Percentiles rank a stretch among this genome's conserved stretches.
Evolutionary conservation across 495 filamentous ascomycete genomes (phyloP).

Genomic region (Daldinia vernicosa): DNA sequence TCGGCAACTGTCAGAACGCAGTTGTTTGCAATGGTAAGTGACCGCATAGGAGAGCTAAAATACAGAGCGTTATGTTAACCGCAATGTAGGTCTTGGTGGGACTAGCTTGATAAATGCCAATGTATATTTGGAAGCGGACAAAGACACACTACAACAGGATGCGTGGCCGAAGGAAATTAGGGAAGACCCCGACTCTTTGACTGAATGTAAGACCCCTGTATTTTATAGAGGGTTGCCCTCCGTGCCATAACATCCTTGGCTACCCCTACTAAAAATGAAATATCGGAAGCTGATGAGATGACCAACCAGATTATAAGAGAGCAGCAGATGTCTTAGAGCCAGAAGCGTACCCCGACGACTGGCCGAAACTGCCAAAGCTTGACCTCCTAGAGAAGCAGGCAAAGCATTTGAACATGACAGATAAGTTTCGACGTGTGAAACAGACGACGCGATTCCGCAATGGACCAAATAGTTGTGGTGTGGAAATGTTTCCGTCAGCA

Average conservation of each 20-base stretch:
- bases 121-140: conserved; percentile 70
- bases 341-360: conserved; percentile 63
- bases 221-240: neutral
- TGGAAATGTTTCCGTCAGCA: conserved; percentile 67
- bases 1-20: conserved; percentile 72
- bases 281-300: conserved; percentile 9
- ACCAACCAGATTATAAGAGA: conserved; percentile 61
- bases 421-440: conserved; percentile 64
- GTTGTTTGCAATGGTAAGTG: conserved; percentile 69
- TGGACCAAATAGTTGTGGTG: conserved; percentile 67
- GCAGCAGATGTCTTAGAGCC: conserved; percentile 68
- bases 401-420: conserved; percentile 55
- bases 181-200: conserved; percentile 53
- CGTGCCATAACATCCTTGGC: neutral
- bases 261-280: neutral
- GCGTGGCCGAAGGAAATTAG: conserved; percentile 69
- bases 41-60: neutral
- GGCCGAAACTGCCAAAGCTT: conserved; percentile 64
- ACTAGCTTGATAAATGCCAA: conserved; percentile 74
- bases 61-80: neutral
- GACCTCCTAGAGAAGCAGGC: conserved; percentile 67
- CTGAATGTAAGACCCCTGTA: conserved; percentile 57
- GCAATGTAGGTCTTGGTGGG: conserved; percentile 64
- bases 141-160: conserved; percentile 60
- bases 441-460: conserved; percentile 70